Evolutionary conservation across 2,329 filamentous ascomycete species (phyloP), one percentile per base, ranked within the genome.

Genomic region (Scortechinia acanthostroma): DNA sequence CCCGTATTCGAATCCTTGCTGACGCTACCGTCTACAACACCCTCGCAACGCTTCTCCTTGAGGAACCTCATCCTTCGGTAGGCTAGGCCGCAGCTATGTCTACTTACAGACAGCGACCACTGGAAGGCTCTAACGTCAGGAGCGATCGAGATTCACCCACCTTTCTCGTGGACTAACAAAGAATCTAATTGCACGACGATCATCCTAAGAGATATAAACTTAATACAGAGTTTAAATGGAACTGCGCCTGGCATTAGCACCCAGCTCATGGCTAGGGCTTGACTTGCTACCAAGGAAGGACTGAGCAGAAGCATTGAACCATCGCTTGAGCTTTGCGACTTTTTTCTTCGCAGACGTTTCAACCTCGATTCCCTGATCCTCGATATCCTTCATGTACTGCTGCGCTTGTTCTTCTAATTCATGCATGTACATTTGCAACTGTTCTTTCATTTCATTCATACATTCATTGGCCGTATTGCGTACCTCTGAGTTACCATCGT

Each of bases 301-400:
- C 25, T 10, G 25, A 10, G 25, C 25, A 30, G 25, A 30, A 30
- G 25, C 25, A 30, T 30, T 30, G 25, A 30, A 30, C 25, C 25
- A 30, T 10, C 25, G 25, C 25, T 30, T n/a, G 25, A 30, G n/a
- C 25, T 30, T 30, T 30, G 25, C 25, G n/a, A 30, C 25, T 30
- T 30, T 30, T 30, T 30, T 30, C 25, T 30, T n/a, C 25, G n/a
- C n/a, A 30, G 25, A 30, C 25, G n/a, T 30, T n/a, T 30, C 25
- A 30, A 30, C 25, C 25, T 30, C 25, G 25, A 30, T 30, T 30
- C 25, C n/a, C 25, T 30, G 25, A 30, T 30, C n/a, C 25, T 30
- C 25, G 25, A 30, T 30, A 30, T 30, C 25, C 10, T 30, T n/a
- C 25, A n/a, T 30, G 25, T n/a, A 30, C n/a, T 30, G 10, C n/a